phyloP scores from a whole-genome alignment of 441 rosid species.

The Croton laevigatus region DNA sequence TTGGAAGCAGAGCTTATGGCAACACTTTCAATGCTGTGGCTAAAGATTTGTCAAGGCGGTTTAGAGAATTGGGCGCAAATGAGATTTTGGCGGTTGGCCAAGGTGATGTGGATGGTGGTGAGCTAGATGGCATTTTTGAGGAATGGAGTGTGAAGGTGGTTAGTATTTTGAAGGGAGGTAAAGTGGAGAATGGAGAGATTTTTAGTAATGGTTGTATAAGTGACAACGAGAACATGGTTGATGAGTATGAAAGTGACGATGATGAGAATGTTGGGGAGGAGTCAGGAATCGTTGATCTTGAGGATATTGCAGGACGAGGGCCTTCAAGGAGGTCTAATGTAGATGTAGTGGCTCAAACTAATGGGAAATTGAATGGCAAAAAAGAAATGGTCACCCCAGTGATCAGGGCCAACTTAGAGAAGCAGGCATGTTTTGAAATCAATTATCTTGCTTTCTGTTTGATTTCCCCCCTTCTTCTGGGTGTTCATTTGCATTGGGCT shows the following conservation, averaged over 20 bases:
- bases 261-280: slow-evolving; percentile 27
- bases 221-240: slow-evolving; percentile 41
- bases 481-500: background rate
- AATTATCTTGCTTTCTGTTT: background rate
- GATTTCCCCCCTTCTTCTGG: background rate
- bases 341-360: slow-evolving; percentile 38
- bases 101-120: slow-evolving; percentile 70
- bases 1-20: slow-evolving; percentile 73
- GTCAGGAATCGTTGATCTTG: slow-evolving; percentile 66
- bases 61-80: slow-evolving; percentile 66
- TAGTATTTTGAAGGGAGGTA: slow-evolving; percentile 46
- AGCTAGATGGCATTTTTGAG: slow-evolving; percentile 53
- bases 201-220: slow-evolving; percentile 26
- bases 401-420: slow-evolving; percentile 85
- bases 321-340: slow-evolving; percentile 50
- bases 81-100: slow-evolving; percentile 61
- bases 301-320: slow-evolving; percentile 92
- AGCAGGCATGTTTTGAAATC: slow-evolving; percentile 52
- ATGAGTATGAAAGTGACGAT: slow-evolving; percentile 33
- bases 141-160: slow-evolving; percentile 61
- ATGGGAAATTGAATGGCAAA: slow-evolving; percentile 56
- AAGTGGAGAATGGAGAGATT: slow-evolving; percentile 23
- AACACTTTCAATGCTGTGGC: slow-evolving; percentile 70
- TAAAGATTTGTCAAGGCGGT: slow-evolving; percentile 51
- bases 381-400: slow-evolving; percentile 94